Evolutionary conservation across 2,329 filamentous ascomycete genomes (phyloP).

Genomic region (Neofusicoccum kwambonambiense): DNA sequence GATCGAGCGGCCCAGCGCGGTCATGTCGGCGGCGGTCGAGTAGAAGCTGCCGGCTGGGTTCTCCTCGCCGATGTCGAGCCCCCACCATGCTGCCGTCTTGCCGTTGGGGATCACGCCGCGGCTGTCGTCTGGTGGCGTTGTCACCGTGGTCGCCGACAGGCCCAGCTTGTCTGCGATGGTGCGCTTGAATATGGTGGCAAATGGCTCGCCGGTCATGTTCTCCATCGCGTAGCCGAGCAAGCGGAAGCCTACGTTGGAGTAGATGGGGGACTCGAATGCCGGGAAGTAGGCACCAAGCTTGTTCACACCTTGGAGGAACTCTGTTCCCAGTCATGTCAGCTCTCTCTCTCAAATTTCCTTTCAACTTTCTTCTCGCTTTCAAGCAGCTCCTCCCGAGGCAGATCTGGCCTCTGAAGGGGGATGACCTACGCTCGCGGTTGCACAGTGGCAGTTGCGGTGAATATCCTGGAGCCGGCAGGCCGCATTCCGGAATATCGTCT

Average conservation of each 20-base stretch:
- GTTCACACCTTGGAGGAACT: conserved; percentile 36
- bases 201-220: conserved; percentile 40
- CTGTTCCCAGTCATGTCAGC: conserved; percentile 21
- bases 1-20: conserved; percentile 25
- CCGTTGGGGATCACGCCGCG: conserved; percentile 38
- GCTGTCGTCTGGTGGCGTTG: conserved; percentile 25
- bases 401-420: too few relatives aligned
- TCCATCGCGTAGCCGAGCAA: conserved; percentile 40
- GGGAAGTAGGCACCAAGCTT: conserved; percentile 33
- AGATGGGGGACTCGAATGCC: conserved; percentile 33
- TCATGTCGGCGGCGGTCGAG: conserved; percentile 24
- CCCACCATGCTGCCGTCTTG: not conserved
- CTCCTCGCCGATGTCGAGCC: not conserved
- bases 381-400: too few relatives aligned
- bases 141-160: conserved; percentile 39
- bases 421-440: not conserved
- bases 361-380: too few relatives aligned
- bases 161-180: conserved; percentile 40
- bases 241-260: conserved; percentile 39
- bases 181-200: conserved; percentile 34
- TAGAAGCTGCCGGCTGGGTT: conserved; percentile 28
- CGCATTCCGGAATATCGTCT: conserved; percentile 1
- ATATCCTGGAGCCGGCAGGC: not conserved
- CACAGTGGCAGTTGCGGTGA: not conserved
- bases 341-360: too few relatives aligned